Percentiles rank a stretch among this genome's conserved stretches.
Evolutionary conservation across 768 basidiomycete genomes (phyloP).

Genomic region (Austroboletus festivus): DNA sequence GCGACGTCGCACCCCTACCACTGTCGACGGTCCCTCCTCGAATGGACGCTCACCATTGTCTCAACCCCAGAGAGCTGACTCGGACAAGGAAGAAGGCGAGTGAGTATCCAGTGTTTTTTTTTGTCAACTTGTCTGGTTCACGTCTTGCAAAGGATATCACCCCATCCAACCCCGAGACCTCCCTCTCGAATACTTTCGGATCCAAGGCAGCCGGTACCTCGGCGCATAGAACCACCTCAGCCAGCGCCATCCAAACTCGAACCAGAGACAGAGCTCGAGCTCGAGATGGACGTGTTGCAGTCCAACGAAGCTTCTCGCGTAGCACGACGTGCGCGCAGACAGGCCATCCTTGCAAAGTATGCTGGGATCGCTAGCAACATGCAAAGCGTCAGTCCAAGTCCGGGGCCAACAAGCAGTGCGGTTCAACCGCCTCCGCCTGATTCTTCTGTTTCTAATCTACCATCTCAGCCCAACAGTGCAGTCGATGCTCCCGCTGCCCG

Average conservation of each 20-base stretch:
- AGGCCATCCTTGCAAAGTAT: conserved; percentile 81
- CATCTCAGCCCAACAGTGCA: conserved; percentile 52
- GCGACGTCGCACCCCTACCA: conserved; percentile 20
- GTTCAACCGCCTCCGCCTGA: conserved; percentile 63
- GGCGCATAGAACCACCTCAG: conserved; percentile 17
- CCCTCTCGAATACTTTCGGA: conserved; percentile 27
- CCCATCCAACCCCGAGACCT: conserved; percentile 37
- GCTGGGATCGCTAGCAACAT: conserved; percentile 42
- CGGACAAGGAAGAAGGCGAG: conserved; percentile 91
- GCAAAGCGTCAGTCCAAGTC: conserved; percentile 51
- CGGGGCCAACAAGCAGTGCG: conserved; percentile 70
- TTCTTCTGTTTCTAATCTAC: conserved; percentile 59
- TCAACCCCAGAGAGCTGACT: conserved; percentile 35
- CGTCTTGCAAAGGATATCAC: conserved; percentile 56
- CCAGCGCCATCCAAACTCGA: conserved; percentile 17
- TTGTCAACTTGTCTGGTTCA: conserved; percentile 11
- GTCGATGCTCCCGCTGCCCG: conserved; percentile 32
- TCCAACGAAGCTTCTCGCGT: conserved; percentile 62
- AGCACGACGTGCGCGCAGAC: conserved; percentile 65
- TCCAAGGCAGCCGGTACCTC: conserved; percentile 10
- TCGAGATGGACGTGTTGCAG: conserved; percentile 51
- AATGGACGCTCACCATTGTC: conserved; percentile 21
- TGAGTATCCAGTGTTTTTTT: conserved; percentile 48
- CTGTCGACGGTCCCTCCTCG: conserved; percentile 7
- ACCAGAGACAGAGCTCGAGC: conserved; percentile 43